Conservation (phyloP, 1,284 basidiomycete species). For the Leccinum pachyderme region DNA sequence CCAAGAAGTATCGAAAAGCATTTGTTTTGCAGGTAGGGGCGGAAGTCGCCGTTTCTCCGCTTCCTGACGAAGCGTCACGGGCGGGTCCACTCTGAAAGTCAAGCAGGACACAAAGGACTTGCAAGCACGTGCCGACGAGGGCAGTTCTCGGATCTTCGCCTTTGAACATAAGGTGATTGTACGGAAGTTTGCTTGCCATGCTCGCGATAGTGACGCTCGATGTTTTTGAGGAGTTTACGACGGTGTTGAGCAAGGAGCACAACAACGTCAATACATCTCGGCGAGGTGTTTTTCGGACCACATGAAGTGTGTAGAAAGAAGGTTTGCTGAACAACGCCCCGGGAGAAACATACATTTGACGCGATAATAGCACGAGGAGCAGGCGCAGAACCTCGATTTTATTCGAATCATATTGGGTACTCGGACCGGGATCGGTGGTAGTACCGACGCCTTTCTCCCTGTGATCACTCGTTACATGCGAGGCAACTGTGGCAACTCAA, state of each 20-base stretch:
- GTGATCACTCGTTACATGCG: constrained; percentile 13
- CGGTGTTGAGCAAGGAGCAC: constrained; percentile 89
- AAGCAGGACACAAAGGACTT: constrained; percentile 72
- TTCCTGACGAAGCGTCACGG: constrained; percentile 45
- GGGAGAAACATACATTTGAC: constrained; percentile 82
- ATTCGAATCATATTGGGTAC: constrained; percentile 70
- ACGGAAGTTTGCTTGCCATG: constrained; percentile 72
- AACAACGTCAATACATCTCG: constrained; percentile 83
- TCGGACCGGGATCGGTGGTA: constrained; percentile 69
- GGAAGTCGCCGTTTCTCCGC: constrained; percentile 43
- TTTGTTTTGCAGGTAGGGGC: constrained; percentile 73
- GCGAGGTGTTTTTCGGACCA: constrained; percentile 76
- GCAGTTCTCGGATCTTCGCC: constrained; percentile 74
- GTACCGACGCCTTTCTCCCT: constrained; percentile 93
- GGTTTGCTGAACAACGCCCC: constrained; percentile 66
- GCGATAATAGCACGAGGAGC: constrained; percentile 80
- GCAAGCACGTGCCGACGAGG: constrained; percentile 71
- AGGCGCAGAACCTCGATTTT: constrained; percentile 86
- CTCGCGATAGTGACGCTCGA: constrained; percentile 53
- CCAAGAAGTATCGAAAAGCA: constrained; percentile 85
- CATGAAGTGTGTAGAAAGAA: constrained; percentile 72
- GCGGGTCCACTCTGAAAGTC: constrained; percentile 81
- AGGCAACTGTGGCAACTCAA: constrained; percentile 5
- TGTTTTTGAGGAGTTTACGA: constrained; percentile 64
- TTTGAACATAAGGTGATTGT: constrained; percentile 88